Evolutionary conservation across 2,329 filamentous ascomycete species (phyloP).

Genomic region (Alternaria hordeiaustralica): DNA sequence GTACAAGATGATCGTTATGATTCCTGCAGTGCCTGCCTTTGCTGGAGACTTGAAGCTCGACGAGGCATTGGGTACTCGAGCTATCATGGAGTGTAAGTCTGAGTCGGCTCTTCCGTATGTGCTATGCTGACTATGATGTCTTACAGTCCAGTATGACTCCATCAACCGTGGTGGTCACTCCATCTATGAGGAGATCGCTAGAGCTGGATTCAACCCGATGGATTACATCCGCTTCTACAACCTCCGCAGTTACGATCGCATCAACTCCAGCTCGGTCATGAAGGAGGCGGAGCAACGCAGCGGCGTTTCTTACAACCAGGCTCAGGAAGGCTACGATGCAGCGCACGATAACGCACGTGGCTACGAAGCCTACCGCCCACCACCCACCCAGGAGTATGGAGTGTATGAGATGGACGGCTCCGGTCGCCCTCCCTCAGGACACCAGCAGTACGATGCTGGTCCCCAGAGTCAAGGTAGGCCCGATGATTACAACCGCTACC

Average conservation of each 20-base stretch:
- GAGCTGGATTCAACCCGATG: conserved; percentile 71
- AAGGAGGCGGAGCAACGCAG: conserved; percentile 64
- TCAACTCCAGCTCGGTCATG: conserved; percentile 73
- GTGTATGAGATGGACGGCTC: conserved; percentile 43
- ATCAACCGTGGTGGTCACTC: conserved; percentile 79
- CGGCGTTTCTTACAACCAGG: conserved; percentile 72
- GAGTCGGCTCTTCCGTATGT: neutral
- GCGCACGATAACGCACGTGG: conserved; percentile 51
- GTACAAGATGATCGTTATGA: conserved; percentile 78
- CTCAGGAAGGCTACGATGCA: conserved; percentile 69
- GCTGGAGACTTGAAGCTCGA: conserved; percentile 79
- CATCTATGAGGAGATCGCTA: conserved; percentile 74
- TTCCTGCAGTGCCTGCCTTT: conserved; percentile 82
- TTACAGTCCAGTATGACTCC: conserved; percentile 71
- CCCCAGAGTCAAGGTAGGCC: conserved; percentile 31
- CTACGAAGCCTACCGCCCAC: conserved; percentile 43
- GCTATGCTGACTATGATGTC: neutral
- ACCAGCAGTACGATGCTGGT: conserved; percentile 27
- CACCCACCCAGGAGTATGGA: conserved; percentile 47
- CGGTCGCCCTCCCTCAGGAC: conserved; percentile 19
- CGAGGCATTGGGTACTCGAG: conserved; percentile 75
- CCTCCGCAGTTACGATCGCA: conserved; percentile 81
- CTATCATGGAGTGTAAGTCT: conserved; percentile 72
- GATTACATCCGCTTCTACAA: conserved; percentile 86
- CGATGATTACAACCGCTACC: conserved; percentile 71